Evolutionary conservation across 192 early-diverging fungal species (phyloP).

Genomic region (Podila clonocystis): DNA sequence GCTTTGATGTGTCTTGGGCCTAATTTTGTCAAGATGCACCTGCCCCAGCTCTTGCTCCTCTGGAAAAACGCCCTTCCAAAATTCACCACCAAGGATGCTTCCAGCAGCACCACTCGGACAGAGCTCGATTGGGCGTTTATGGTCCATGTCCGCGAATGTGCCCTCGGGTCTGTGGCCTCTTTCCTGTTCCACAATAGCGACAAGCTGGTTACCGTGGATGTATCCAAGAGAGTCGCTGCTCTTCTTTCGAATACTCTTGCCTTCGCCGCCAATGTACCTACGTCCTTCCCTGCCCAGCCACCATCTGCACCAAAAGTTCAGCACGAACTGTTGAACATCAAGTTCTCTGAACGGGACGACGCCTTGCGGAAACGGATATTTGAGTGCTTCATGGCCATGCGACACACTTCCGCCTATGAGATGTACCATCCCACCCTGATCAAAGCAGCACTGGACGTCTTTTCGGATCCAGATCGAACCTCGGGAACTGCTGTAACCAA

Average conservation of each 20-base stretch:
- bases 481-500: constrained; percentile 56
- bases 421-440: constrained; percentile 56
- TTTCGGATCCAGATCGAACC: constrained; percentile 65
- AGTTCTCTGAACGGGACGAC: constrained; percentile 68
- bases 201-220: constrained; percentile 73
- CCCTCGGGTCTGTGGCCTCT: constrained; percentile 74
- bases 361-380: constrained; percentile 72
- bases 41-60: constrained; percentile 77
- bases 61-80: constrained; percentile 88
- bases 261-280: constrained; percentile 66
- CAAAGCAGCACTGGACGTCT: constrained; percentile 56
- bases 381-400: constrained; percentile 74
- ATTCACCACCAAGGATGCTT: constrained; percentile 70
- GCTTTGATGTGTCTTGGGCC: constrained; percentile 82
- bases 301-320: constrained; percentile 34
- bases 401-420: constrained; percentile 64
- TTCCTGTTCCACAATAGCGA: constrained; percentile 77
- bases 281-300: constrained; percentile 52
- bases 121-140: constrained; percentile 75
- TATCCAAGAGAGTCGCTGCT: constrained; percentile 80
- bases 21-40: constrained; percentile 82
- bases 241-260: constrained; percentile 76
- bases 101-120: constrained; percentile 50
- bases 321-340: constrained; percentile 48
- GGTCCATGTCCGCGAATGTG: constrained; percentile 69